phyloP scores from a whole-genome alignment of 306 rosid species.

The Acacia confusa region DNA sequence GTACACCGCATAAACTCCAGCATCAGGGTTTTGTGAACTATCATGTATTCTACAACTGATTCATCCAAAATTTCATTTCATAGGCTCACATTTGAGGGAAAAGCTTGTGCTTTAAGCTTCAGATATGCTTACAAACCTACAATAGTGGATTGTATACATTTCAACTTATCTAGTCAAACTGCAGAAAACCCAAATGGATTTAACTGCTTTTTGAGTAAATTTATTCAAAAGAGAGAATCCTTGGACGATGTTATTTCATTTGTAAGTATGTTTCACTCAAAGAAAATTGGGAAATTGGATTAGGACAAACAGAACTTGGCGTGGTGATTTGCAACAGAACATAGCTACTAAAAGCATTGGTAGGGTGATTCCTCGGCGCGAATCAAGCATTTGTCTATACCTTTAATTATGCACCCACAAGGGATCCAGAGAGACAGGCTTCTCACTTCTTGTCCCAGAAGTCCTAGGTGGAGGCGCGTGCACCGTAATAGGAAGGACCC shows the following conservation, averaged over 20 bases:
- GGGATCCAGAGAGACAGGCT: slow-evolving; percentile 70
- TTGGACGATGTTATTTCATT: background rate
- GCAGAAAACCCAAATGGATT: slow-evolving; percentile 29
- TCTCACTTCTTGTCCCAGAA: slow-evolving; percentile 62
- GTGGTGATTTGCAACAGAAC: background rate
- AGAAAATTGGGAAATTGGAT: background rate
- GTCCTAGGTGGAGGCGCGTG: slow-evolving; percentile 76
- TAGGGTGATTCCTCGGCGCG: background rate
- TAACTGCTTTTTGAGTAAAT: background rate
- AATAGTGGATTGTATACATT: background rate
- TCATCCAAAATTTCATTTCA: slow-evolving; percentile 20
- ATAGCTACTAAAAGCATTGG: background rate
- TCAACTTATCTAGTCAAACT: background rate
- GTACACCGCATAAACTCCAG: slow-evolving; percentile 1
- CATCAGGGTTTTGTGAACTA: background rate
- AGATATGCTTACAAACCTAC: background rate
- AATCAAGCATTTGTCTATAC: slow-evolving; percentile 35
- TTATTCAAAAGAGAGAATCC: background rate
- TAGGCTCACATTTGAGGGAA: slow-evolving; percentile 1
- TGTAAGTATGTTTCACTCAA: background rate
- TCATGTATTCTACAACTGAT: slow-evolving; percentile 30
- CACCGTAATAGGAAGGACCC: slow-evolving; percentile 95
- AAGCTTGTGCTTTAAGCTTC: slow-evolving; percentile 29
- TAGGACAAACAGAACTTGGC: background rate
- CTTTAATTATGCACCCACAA: slow-evolving; percentile 61